Base-by-base conservation (phyloP, 1,284 basidiomycete species). In the Cutaneotrichosporon cyanovorans region DNA sequence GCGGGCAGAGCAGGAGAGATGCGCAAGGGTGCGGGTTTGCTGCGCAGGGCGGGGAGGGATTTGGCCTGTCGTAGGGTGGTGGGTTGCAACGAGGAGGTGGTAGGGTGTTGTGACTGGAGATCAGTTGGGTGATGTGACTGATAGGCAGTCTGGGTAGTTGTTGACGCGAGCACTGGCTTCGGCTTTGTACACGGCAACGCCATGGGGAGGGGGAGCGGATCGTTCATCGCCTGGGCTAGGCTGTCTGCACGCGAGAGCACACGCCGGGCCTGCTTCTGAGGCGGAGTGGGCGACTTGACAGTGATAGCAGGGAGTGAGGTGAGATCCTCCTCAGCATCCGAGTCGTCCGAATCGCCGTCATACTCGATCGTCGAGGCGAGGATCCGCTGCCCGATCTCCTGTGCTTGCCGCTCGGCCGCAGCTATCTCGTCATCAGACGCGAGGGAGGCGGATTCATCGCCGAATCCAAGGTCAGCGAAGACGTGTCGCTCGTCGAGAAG, bases 1-100 rank as follows among this genome's bases (percentile, higher is more conserved):
- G 65, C 68, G 5, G 59, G 55, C 12, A 49, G 38, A 0, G 59
- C 55, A 1, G 60, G 50, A 0, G 62, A 57, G 19, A 65, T 58
- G 21, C 48, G 37, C 19, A 64, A 32, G 39, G 16, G 60, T 47
- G 21, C 49, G n/a, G n/a, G n/a, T n/a, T n/a, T n/a, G n/a, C n/a
- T 16, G 22, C 48, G 36, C 20, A 55, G 36, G 11, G 37, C 36
- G 2, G 52, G 52, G 0, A 46, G 41, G 7, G 52, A 54, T 33
- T 54, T 47, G 9, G 46, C 38, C 10, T 51, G 42, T 9, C 45
- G 45, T 20, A 42, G n/a, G n/a, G n/a, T n/a, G n/a, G n/a, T n/a
- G n/a, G n/a, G n/a, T n/a, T n/a, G n/a, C n/a, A 35, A n/a, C n/a
- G n/a, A n/a, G n/a, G n/a, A n/a, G n/a, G n/a, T n/a, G n/a, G n/a